Conservation (phyloP, 2,329 filamentous ascomycete species). For the Cladophialophora exuberans region DNA sequence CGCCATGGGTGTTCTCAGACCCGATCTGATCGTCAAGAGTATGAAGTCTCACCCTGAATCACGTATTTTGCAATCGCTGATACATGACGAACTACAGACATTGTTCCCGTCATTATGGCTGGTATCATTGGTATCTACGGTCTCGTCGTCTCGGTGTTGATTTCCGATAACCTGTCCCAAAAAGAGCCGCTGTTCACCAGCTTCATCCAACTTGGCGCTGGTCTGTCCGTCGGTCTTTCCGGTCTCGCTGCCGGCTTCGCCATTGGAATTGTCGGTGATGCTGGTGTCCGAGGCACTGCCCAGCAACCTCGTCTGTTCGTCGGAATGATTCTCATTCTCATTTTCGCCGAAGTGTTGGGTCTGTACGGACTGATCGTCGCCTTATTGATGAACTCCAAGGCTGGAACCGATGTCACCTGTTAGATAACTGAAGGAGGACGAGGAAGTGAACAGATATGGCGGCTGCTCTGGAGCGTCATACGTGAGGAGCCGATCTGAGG, state of each 20-base stretch:
- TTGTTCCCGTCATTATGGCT: conserved; percentile 76
- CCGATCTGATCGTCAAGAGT: conserved; percentile 99
- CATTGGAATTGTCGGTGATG: conserved; percentile 76
- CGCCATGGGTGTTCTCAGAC: conserved; percentile 95
- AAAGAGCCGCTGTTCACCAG: conserved; percentile 74
- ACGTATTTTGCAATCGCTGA: not conserved
- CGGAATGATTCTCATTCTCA: conserved; percentile 98
- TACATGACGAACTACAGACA: too few relatives aligned
- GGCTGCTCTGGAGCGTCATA: conserved; percentile 29
- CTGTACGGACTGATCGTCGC: conserved; percentile 99
- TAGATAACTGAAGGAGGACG: conserved; percentile 41
- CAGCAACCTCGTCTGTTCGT: conserved; percentile 65
- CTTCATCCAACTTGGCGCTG: conserved; percentile 84
- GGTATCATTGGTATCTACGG: conserved; percentile 99
- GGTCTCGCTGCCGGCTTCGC: conserved; percentile 83
- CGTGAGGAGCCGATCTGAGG: not conserved
- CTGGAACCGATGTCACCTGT: conserved; percentile 65
- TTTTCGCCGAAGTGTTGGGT: conserved; percentile 99
- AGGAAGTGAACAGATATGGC: conserved; percentile 3
- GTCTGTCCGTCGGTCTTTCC: conserved; percentile 78
- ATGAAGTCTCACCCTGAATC: conserved; percentile 45
- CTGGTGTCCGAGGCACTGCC: conserved; percentile 56
- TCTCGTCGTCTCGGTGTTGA: conserved; percentile 83
- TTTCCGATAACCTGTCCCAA: conserved; percentile 78
- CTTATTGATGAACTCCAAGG: conserved; percentile 99